phyloP scores from a whole-genome alignment of 2,329 filamentous ascomycete species.

The Neoascochyta sp. region DNA sequence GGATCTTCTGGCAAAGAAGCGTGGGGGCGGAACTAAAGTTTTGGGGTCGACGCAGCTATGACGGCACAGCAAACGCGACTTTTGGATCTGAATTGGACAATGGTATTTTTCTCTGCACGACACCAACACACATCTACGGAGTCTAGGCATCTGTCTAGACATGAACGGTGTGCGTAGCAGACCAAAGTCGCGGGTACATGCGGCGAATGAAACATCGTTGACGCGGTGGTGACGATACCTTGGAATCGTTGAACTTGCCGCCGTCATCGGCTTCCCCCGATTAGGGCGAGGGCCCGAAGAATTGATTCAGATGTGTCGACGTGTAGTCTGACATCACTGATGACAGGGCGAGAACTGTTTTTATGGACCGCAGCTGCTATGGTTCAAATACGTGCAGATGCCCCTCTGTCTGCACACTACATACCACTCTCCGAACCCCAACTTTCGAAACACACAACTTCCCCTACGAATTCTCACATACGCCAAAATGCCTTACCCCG shows the following conservation, averaged over 20 bases:
- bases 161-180: too few species aligned
- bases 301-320: slow-evolving; percentile 12
- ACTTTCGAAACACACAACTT: slow-evolving; percentile 3
- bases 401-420: slow-evolving; percentile 28
- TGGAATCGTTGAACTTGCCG: slow-evolving; percentile 7
- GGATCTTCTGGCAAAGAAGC: too few species aligned
- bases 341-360: slow-evolving; percentile 25
- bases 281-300: slow-evolving; percentile 15
- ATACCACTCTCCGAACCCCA: slow-evolving; percentile 11
- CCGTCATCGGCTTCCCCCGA: slow-evolving; percentile 12
- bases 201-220: too few species aligned
- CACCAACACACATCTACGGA: too few species aligned
- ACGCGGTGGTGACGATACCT: slow-evolving; percentile 24
- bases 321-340: slow-evolving; percentile 34
- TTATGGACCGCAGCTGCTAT: slow-evolving; percentile 15
- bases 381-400: slow-evolving; percentile 25
- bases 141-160: too few species aligned
- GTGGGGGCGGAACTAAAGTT: too few species aligned
- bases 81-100: too few species aligned
- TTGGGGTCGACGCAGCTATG: too few species aligned
- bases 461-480: slow-evolving; percentile 5
- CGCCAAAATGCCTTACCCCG: slow-evolving; percentile 49
- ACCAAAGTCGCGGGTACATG: too few species aligned
- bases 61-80: too few species aligned
- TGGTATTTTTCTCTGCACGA: too few species aligned